These are phyloP conservation scores for Lachnellula suecica DNA, from an alignment of 2,329 filamentous ascomycete species.

Conservation along the genomic window DNA sequence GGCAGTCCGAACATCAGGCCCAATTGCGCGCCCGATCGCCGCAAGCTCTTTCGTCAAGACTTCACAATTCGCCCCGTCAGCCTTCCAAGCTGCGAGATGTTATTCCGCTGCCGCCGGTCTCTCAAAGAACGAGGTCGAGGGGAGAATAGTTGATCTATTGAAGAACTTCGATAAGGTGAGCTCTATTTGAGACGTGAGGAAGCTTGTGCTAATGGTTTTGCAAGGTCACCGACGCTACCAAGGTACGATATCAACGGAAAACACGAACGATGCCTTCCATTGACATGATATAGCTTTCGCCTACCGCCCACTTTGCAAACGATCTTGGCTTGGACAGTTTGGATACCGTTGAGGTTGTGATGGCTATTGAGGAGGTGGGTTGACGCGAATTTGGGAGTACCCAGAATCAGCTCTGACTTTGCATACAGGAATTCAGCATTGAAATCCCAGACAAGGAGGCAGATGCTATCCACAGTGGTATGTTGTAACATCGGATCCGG, in stretches of 20 bases:
- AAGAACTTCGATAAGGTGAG: constrained; percentile 96
- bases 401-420: constrained; percentile 23
- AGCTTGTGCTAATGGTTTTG: constrained; percentile 22
- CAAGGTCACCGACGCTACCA: constrained; percentile 66
- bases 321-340: constrained; percentile 96
- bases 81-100: constrained; percentile 71
- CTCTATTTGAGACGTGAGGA: constrained; percentile 15
- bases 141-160: constrained; percentile 87
- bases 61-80: constrained; percentile 61
- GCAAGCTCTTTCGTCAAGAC: constrained; percentile 60
- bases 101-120: constrained; percentile 84
- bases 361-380: constrained; percentile 95
- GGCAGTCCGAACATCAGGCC: constrained; percentile 48
- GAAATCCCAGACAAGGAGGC: constrained; percentile 81
- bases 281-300: constrained; percentile 64
- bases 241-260: constrained; percentile 45
- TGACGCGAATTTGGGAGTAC: constrained; percentile 1
- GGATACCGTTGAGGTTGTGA: constrained; percentile 98
- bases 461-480: constrained; percentile 75
- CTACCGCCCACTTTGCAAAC: constrained; percentile 88
- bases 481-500: constrained; percentile 32
- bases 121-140: constrained; percentile 81
- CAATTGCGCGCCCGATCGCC: constrained; percentile 59
- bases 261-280: constrained; percentile 9
- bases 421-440: constrained; percentile 62